Base-by-base conservation (phyloP, 2,329 filamentous ascomycete genomes). In the Raffaelea albimanens region DNA sequence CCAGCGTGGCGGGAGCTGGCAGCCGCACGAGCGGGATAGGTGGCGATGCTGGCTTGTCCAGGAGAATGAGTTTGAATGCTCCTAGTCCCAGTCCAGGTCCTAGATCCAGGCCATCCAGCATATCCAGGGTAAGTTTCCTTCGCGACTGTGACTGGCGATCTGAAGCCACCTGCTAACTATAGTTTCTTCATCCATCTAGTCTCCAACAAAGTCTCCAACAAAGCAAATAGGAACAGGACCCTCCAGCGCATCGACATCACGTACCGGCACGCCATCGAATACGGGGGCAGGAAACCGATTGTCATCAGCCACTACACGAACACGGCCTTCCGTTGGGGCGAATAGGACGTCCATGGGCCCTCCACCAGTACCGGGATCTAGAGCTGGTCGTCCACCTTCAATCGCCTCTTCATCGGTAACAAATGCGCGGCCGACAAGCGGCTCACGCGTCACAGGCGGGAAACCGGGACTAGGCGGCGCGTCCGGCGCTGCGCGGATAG, bases 121-220 rank as follows among this genome's bases (percentile, higher is more conserved):
- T 79, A 50, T 61, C 69, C 31, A 72, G 78, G 59, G 78, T 81
- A 64, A 56, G 76, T 64, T 44, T 22, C 48, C 11, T 48, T 40
- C 33, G 22, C 29, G 20, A 40, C n/a, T n/a, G n/a, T n/a, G 25
- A 29, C 7, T 29, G 25, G 25, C 25, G 25, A 29, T 29, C n/a
- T n/a, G n/a, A n/a, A n/a, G n/a, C n/a, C n/a, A n/a, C n/a, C n/a
- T n/a, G n/a, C n/a, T n/a, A n/a, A n/a, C n/a, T n/a, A n/a, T n/a
- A n/a, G n/a, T n/a, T n/a, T n/a, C n/a, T 16, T 29, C 20, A 23
- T 38, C 10, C 22, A 23, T 43, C 16, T 59, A 89, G 81, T 88
- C 83, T 50, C 85, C 87, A 2, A 82, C 78, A 1, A 90, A 87
- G 58, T 90, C 85, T 1, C 87, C 87, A 2, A 87, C 83, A 3